Base-by-base conservation (phyloP, 495 filamentous ascomycete species). In the Paragyromitra xinjiangensis region DNA sequence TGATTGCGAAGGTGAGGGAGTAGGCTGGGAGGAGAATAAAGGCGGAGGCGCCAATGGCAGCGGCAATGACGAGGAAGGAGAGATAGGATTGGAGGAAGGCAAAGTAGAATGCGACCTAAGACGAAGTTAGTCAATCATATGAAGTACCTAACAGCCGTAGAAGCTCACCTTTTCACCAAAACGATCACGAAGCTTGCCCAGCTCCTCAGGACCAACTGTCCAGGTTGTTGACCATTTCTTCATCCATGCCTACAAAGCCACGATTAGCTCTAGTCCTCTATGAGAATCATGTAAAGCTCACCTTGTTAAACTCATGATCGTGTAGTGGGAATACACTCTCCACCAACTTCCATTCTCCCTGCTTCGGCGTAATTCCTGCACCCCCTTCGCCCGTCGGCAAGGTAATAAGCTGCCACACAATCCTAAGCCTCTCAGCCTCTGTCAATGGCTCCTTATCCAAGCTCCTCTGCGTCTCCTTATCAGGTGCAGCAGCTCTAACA, bases 51-150 rank as follows among this genome's bases (percentile, higher is more conserved):
- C 96, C 95, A 82, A 97, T 92, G 14, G 87, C 87, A 2, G 95
- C 96, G 0, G 94, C 95, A 75, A 95, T 93, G 9, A 93, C 83
- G 37, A 97, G 85, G 82, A 97, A 97, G 45, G 87, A 85, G 81
- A 97, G 96, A 84, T 99, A 99, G 0, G 92, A 91, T 85, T 97
- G 94, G 67, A 97, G 85, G 83, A 99, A 99, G 2, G 96, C 91
- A 81, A 99, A 99, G 85, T 99, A 99, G 81, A 94, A 98, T 29
- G 92, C 95, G 68, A 98, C 87, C 88, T 91, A 65, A 42, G 8
- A n/a, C 8, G 0, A 12, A 2, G 29, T 62, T 62, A 71, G 56
- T 2, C 9, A 26, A 9, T 44, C n/a, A 24, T 51, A 22, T 34
- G 37, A 40, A 40, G 12, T 37, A 22, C 19, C 19, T 22, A 29